phyloP scores from a whole-genome alignment of 2,329 filamentous ascomycete species.

The Colletotrichum sp. region DNA sequence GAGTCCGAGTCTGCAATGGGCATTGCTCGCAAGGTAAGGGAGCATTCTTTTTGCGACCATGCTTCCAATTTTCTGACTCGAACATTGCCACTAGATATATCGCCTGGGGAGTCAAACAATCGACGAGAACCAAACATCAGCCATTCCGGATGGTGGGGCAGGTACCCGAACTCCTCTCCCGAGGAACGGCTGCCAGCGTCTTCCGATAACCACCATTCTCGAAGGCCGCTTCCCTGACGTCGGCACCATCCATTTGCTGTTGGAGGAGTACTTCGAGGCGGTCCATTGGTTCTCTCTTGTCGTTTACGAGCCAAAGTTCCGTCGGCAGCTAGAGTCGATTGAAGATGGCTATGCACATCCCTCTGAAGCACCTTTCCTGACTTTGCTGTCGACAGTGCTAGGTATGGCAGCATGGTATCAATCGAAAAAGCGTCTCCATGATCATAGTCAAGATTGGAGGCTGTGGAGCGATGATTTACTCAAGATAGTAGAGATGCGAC shows the following conservation, averaged over 20 bases:
- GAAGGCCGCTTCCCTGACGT: neutral
- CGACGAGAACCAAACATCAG: neutral
- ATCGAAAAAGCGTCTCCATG: neutral
- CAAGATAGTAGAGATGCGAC: neutral
- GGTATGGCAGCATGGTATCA: neutral
- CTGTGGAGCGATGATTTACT: neutral
- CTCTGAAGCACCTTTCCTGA: neutral
- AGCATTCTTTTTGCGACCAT: accelerated
- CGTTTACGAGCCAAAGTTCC: neutral
- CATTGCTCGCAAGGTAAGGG: neutral
- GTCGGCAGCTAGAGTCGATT: neutral
- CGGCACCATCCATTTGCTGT: neutral
- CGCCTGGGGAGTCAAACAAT: neutral
- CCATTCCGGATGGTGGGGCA: neutral
- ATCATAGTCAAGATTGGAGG: neutral
- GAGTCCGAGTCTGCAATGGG: neutral
- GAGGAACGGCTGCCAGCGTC: neutral
- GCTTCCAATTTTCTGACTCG: neutral
- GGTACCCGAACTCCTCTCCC: neutral
- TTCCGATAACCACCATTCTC: neutral
- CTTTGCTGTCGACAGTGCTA: neutral
- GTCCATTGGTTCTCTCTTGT: neutral
- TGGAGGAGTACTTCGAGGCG: neutral
- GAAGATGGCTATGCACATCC: neutral
- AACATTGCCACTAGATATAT: neutral